Conservation (phyloP, 108 stramenopile species). For the Nannochloropsis gaditana region DNA sequence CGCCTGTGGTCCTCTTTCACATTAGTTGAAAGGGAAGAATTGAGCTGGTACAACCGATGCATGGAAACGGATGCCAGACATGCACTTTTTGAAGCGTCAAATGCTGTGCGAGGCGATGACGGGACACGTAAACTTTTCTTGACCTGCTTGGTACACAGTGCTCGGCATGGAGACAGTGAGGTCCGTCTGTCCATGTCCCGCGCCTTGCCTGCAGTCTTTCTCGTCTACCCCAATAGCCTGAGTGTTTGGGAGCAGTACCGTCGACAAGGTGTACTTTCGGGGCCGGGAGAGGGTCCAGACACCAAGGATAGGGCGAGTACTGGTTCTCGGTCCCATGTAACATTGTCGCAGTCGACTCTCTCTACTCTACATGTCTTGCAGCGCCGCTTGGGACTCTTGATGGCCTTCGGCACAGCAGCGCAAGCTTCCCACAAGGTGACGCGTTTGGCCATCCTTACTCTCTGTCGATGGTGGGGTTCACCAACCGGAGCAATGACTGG, state of each 20-base stretch:
- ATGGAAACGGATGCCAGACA: neutral
- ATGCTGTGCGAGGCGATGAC: neutral
- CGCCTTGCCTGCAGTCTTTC: conserved; percentile 12
- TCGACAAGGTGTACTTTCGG: neutral
- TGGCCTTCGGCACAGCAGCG: neutral
- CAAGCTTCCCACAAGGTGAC: neutral
- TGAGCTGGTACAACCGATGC: conserved; percentile 4
- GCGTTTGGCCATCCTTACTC: neutral
- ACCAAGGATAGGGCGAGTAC: neutral
- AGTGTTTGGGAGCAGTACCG: conserved; percentile 14
- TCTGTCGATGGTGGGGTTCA: neutral
- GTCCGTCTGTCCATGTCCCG: neutral
- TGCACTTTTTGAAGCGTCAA: conserved; percentile 4
- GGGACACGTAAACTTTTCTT: neutral
- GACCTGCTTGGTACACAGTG: neutral
- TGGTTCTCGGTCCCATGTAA: neutral
- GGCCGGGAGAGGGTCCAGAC: neutral
- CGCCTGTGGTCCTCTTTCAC: neutral
- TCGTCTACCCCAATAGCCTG: conserved; percentile 7
- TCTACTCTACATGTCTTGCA: neutral
- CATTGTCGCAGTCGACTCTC: neutral
- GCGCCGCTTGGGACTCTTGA: neutral
- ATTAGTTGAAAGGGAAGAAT: neutral
- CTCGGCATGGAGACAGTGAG: neutral
- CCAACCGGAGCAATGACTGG: neutral